Base-by-base conservation (phyloP, 495 filamentous ascomycete genomes). In the Acidiella bohemica region DNA sequence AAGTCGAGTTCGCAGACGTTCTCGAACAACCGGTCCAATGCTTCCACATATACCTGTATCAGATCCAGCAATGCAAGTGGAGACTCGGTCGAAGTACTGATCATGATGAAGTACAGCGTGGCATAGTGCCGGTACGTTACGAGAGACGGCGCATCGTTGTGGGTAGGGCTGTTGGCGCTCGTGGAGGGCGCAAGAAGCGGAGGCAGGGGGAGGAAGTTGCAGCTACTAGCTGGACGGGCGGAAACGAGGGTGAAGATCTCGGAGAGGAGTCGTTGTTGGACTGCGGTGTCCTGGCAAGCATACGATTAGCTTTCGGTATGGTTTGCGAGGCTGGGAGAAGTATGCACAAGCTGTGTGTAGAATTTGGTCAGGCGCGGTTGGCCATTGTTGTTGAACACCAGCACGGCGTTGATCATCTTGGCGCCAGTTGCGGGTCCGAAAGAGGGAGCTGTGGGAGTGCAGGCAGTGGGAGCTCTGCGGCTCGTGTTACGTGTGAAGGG, bases 61-160 rank as follows among this genome's bases (percentile, higher is more conserved):
- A 97, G 66, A 61, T 97, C 90, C 23, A 97, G 83, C 1, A 97
- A 71, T 0, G 88, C 90, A 0, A 97, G 79, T 2, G 92, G 92
- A 0, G 85, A 94, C 59, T 97, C 90, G 39, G 87, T 94, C 1
- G 85, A 84, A n/a, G 92, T 96, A 23, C 78, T 84, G 54, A 97
- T 97, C 54, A 97, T 67, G 62, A 97, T 97, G 66, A 97, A 97
- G 58, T 92, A 95, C 20, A 97, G 80, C 0, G 90, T 97, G 4
- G 90, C 90, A 52, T 96, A 97, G 72, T 93, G 82, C 8, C 90
- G 87, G 72, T 97, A 97, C 17, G 92, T 95, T 14, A 97, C 80
- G 45, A 93, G 81, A n/a, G 82, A 83, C 16, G 92, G 92, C 5
- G 83, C 76, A 59, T 95, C 90, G 53, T 80, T 83, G 56, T 83